These are phyloP conservation scores for Vitellaria paradoxa DNA, from an alignment of 179 eudicot species.

Conservation along the genomic window DNA sequence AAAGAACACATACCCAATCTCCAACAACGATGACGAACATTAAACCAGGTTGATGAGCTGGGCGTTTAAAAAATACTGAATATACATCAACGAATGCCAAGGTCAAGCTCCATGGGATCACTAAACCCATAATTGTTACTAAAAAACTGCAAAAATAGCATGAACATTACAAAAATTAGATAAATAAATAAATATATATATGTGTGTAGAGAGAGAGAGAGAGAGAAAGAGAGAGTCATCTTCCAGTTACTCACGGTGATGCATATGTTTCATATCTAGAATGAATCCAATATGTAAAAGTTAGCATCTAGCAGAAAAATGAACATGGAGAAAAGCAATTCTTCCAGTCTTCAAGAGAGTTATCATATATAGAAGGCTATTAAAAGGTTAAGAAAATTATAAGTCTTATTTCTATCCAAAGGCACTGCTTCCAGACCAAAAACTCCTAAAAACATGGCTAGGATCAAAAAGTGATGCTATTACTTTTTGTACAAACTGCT, in stretches of 20 bases:
- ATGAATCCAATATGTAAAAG: background rate
- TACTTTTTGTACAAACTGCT: background rate
- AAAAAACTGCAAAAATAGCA: slow-evolving; percentile 61
- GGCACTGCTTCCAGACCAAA: background rate
- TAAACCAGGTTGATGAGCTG: slow-evolving; percentile 55
- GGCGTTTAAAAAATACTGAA: slow-evolving; percentile 53
- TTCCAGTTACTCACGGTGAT: background rate
- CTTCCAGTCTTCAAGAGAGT: too few species aligned
- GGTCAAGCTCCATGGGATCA: slow-evolving; percentile 84
- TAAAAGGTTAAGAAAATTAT: background rate
- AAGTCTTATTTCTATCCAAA: background rate
- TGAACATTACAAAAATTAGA: background rate
- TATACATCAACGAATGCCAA: slow-evolving; percentile 67
- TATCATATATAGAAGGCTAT: background rate
- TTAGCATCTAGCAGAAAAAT: background rate
- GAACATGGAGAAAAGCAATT: background rate
- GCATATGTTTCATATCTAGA: background rate
- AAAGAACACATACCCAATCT: slow-evolving; percentile 60
- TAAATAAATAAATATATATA: too few species aligned
- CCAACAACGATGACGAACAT: slow-evolving; percentile 52
- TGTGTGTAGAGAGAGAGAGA: too few species aligned
- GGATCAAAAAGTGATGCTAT: background rate
- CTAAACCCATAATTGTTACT: slow-evolving; percentile 80
- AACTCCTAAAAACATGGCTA: background rate
- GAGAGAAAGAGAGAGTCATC: background rate